Conservation (phyloP, 2,329 filamentous ascomycete species). For the Aurifilum marmelostoma region DNA sequence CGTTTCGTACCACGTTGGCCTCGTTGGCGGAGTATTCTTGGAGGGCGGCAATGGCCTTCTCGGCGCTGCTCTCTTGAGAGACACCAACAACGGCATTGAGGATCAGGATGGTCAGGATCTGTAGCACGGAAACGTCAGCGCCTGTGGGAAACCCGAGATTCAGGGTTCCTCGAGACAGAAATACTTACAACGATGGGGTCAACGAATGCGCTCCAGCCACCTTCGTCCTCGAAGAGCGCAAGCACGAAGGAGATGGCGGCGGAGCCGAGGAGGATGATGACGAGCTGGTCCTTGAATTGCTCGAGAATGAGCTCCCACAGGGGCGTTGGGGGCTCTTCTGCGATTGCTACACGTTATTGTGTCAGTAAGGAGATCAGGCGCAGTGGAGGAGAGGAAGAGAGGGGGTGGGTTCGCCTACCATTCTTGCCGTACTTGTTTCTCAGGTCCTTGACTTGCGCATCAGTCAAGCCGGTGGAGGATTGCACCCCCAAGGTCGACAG, state of each 20-base stretch:
- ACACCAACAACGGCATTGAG: constrained; percentile 97
- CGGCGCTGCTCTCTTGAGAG: constrained; percentile 96
- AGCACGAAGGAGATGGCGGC: constrained; percentile 92
- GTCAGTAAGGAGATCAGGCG: constrained; percentile 13
- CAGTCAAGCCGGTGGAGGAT: constrained; percentile 57
- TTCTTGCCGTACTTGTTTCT: constrained; percentile 67
- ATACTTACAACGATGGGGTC: constrained; percentile 86
- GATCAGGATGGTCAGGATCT: constrained; percentile 96
- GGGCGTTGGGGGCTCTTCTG: constrained; percentile 92
- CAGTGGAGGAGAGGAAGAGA: constrained; percentile 15
- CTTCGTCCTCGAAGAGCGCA: constrained; percentile 88
- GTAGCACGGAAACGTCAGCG: constrained; percentile 7
- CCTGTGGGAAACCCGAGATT: background rate
- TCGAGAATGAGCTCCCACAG: constrained; percentile 96
- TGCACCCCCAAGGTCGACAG: constrained; percentile 62
- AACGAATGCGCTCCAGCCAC: constrained; percentile 96
- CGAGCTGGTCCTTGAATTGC: constrained; percentile 98
- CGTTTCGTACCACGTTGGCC: constrained; percentile 86
- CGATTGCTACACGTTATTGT: constrained; percentile 50
- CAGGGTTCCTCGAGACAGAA: background rate
- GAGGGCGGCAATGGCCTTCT: constrained; percentile 96
- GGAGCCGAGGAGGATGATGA: constrained; percentile 90
- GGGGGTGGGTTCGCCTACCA: constrained; percentile 50
- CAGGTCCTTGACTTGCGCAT: constrained; percentile 59
- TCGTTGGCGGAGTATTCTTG: constrained; percentile 99